These are phyloP conservation scores for Heterobasidion annosum DNA, from an alignment of 1,284 basidiomycete genomes.

Conservation along the genomic window DNA sequence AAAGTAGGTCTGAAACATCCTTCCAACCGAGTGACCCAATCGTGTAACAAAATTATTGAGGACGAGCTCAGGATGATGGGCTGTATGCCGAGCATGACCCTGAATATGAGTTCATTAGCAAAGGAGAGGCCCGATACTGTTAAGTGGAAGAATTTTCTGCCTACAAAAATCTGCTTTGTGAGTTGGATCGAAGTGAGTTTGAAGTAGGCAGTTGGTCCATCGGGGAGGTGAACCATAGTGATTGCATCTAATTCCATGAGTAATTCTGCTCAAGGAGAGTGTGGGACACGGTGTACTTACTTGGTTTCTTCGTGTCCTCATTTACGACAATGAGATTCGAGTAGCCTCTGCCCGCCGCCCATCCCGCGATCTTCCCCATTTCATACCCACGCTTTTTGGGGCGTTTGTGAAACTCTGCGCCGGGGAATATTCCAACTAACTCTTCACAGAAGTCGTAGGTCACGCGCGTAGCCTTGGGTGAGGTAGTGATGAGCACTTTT, in stretches of 20 bases:
- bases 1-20: conserved; percentile 93
- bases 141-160: conserved; percentile 16
- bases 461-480: conserved; percentile 74
- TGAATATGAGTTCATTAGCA: conserved; percentile 19
- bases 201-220: conserved; percentile 95
- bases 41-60: conserved; percentile 94
- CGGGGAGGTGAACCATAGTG: conserved; percentile 85
- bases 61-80: conserved; percentile 93
- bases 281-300: conserved; percentile 38
- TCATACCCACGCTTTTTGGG: conserved; percentile 94
- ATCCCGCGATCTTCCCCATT: conserved; percentile 86
- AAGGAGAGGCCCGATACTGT: conserved; percentile 7
- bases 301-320: conserved; percentile 88
- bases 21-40: conserved; percentile 87
- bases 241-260: conserved; percentile 62
- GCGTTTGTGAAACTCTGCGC: conserved; percentile 86
- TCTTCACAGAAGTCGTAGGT: conserved; percentile 91
- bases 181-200: conserved; percentile 86
- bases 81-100: conserved; percentile 89
- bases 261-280: neutral
- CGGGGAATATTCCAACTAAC: conserved; percentile 86
- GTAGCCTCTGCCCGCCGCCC: conserved; percentile 87
- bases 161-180: conserved; percentile 79
- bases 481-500: conserved; percentile 87
- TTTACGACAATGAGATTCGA: conserved; percentile 89